These are phyloP conservation scores for Citrus medica DNA, from an alignment of 345 rosid species.

Conservation along the genomic window DNA sequence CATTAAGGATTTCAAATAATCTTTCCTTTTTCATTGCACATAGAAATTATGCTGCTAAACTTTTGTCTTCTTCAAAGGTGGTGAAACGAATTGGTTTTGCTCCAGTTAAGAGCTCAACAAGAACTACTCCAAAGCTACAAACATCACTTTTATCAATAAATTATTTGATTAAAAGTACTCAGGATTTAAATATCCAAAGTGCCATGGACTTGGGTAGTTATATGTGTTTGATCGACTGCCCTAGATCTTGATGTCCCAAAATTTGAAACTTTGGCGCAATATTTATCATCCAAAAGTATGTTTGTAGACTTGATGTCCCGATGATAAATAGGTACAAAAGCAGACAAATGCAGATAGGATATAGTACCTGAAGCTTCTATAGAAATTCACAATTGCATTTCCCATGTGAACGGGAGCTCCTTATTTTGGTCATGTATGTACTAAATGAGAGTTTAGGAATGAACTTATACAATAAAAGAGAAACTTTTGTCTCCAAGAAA, in stretches of 20 bases:
- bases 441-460: neutral
- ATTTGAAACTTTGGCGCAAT: neutral
- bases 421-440: neutral
- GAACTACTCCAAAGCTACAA: neutral
- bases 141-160: neutral
- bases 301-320: neutral
- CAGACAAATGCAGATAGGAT: constrained; percentile 4
- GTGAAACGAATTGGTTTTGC: neutral
- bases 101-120: neutral
- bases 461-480: neutral
- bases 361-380: neutral
- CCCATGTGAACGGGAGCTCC: constrained; percentile 1
- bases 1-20: neutral
- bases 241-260: neutral
- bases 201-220: neutral
- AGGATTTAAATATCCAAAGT: neutral
- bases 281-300: neutral
- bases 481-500: neutral
- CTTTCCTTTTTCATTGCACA: neutral
- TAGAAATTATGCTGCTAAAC: neutral
- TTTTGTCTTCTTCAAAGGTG: neutral
- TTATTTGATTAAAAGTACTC: neutral
- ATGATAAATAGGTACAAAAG: constrained; percentile 5
- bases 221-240: constrained; percentile 1
- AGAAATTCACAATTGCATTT: neutral